A percentile compares a stretch with the other conserved stretches of the same genome.
phyloP scores from a whole-genome alignment of 2,329 filamentous ascomycete species.

The Delphinella strobiligena region DNA sequence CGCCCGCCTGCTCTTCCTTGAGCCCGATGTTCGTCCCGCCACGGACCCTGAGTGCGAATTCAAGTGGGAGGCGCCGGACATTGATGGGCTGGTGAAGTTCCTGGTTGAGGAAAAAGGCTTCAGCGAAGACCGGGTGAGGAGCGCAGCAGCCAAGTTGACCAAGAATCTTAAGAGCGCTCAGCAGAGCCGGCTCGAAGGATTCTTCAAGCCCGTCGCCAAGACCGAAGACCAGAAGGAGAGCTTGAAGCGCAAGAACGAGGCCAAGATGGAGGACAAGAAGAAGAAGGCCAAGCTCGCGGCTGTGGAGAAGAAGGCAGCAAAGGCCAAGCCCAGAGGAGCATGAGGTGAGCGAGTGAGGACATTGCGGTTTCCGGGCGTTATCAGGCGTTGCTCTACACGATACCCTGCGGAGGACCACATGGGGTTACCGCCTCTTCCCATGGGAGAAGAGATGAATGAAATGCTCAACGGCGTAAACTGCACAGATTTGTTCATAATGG shows the following conservation, averaged over 20 bases:
- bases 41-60: conserved; percentile 86
- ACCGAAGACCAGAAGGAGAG: conserved; percentile 73
- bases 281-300: conserved; percentile 92
- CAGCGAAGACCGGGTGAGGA: conserved; percentile 83
- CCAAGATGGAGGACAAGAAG: conserved; percentile 83
- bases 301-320: conserved; percentile 87
- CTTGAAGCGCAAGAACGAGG: conserved; percentile 86
- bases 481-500: too few relatives aligned
- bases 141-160: conserved; percentile 62
- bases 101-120: conserved; percentile 93
- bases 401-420: too few relatives aligned
- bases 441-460: too few relatives aligned
- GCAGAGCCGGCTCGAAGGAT: conserved; percentile 84
- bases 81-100: conserved; percentile 80
- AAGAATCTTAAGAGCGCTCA: conserved; percentile 89
- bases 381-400: too few relatives aligned
- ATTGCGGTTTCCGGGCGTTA: too few relatives aligned
- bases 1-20: conserved; percentile 80
- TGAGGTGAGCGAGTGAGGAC: background rate
- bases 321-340: conserved; percentile 66
- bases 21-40: conserved; percentile 75
- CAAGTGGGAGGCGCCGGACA: conserved; percentile 91
- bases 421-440: too few relatives aligned
- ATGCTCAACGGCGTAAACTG: too few relatives aligned
- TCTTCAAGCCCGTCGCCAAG: conserved; percentile 89